These are phyloP conservation scores for Ilyonectria robusta DNA, from an alignment of 2,329 filamentous ascomycete species.

Conservation along the genomic window DNA sequence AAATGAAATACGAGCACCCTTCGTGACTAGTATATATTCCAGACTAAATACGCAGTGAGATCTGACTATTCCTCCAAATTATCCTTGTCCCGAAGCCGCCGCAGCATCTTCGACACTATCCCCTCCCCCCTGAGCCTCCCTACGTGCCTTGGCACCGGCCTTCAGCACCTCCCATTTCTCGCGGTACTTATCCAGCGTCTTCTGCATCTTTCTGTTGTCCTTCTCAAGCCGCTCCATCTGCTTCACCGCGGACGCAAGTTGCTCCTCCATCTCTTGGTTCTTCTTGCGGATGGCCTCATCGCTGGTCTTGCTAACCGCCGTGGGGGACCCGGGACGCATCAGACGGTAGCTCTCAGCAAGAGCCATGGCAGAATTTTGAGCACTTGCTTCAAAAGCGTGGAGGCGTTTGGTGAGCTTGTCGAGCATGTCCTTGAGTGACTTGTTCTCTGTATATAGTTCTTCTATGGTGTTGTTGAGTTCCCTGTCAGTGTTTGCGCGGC, in stretches of 20 bases:
- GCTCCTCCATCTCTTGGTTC: slow-evolving; percentile 77
- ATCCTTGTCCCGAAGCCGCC: slow-evolving; percentile 33
- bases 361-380: slow-evolving; percentile 88
- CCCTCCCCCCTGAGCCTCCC: slow-evolving; percentile 57
- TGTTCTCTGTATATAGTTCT: slow-evolving; percentile 90
- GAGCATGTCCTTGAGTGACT: slow-evolving; percentile 85
- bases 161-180: slow-evolving; percentile 75
- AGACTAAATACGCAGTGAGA: slow-evolving; percentile 2
- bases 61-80: slow-evolving; percentile 23
- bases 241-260: slow-evolving; percentile 69
- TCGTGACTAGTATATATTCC: slow-evolving; percentile 2
- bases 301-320: slow-evolving; percentile 46
- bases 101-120: slow-evolving; percentile 54
- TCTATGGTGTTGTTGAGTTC: slow-evolving; percentile 80
- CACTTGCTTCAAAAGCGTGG: slow-evolving; percentile 93
- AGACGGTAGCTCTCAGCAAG: slow-evolving; percentile 86
- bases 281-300: slow-evolving; percentile 61
- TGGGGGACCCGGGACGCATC: slow-evolving; percentile 70
- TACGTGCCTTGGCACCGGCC: slow-evolving; percentile 71
- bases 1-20: slow-evolving; percentile 2
- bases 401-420: slow-evolving; percentile 89
- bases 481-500: slow-evolving; percentile 58
- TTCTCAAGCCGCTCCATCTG: slow-evolving; percentile 78
- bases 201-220: slow-evolving; percentile 69
- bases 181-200: slow-evolving; percentile 70